phyloP scores from a whole-genome alignment of 2,329 filamentous ascomycete species.

The Huntiella bhutanensis region DNA sequence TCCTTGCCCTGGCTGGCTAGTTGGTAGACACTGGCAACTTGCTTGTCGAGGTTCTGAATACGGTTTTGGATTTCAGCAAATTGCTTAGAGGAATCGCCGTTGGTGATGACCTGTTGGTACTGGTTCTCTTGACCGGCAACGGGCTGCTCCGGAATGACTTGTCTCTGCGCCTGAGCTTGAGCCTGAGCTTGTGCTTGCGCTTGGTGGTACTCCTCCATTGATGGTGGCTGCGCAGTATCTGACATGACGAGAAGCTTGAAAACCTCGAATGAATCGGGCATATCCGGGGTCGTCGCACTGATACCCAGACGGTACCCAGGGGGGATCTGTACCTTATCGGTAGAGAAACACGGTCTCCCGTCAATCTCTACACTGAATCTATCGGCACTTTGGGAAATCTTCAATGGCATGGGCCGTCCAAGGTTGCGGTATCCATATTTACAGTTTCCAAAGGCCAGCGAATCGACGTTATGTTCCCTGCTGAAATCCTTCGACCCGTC shows the following conservation, averaged over 20 bases:
- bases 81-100: constrained; percentile 37
- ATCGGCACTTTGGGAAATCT: constrained; percentile 44
- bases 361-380: constrained; percentile 67
- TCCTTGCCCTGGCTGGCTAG: constrained; percentile 32
- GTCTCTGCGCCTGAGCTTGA: constrained; percentile 17
- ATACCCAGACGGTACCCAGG: constrained; percentile 70
- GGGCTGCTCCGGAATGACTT: constrained; percentile 16
- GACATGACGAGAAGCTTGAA: constrained; percentile 67
- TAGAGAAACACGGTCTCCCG: constrained; percentile 65
- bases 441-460: constrained; percentile 83
- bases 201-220: constrained; percentile 12
- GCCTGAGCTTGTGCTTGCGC: constrained; percentile 13
- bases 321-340: constrained; percentile 59
- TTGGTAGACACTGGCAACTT: constrained; percentile 42
- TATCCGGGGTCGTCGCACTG: constrained; percentile 74
- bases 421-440: constrained; percentile 80
- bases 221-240: constrained; percentile 22
- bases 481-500: constrained; percentile 71
- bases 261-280: constrained; percentile 83
- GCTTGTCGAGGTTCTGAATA: constrained; percentile 53
- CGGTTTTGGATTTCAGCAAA: constrained; percentile 75
- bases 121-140: constrained; percentile 17
- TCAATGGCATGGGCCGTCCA: constrained; percentile 63
- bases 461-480: constrained; percentile 57
- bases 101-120: constrained; percentile 22